Base-by-base conservation (phyloP, 2,329 filamentous ascomycete genomes). In the Epichloe uncinata region DNA sequence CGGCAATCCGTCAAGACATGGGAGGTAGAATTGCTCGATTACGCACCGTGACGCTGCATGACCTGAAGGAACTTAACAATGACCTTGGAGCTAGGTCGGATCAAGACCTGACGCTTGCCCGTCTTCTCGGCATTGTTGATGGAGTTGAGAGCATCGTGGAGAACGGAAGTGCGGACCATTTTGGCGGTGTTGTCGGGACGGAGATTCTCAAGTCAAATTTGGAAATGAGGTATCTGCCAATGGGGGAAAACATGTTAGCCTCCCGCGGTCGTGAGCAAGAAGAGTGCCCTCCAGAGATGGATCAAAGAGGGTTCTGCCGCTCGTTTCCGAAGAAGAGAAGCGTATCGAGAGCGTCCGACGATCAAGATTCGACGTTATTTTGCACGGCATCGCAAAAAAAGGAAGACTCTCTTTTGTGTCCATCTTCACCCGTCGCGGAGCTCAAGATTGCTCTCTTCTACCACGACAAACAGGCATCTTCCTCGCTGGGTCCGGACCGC, bases 61-160 rank as follows among this genome's bases (percentile, higher is more conserved):
- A 97, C 91, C 70, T 81, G 81, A 70, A 98, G 81, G 84, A 97
- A 98, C 83, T 97, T 97, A 80, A 94, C 78, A 67, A 98, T 98
- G 80, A 98, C 93, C 87, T 98, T 98, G 74, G 93, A 97, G 73
- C 82, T 86, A 65, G 94, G 93, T 68, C 90, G 84, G 81, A 98
- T 96, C 73, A 98, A 69, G 70, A 97, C 93, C 79, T 98, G 93
- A 70, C 93, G 90, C 86, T 97, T 97, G 78, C 93, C 93, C 65
- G 87, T 80, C 86, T 98, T 97, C 84, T 98, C 94, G 81, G 93
- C 93, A 75, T 98, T 98, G 89, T 98, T 98, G 85, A 98, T 97
- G 79, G 83, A 80, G 74, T 95, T 95, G 68, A 96, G 86, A 71
- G 87, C 89, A 85, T 98, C 93, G 82, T 97, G 94, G 75, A 98